Conservation (phyloP, 73 alveolate genomes). For the Paramecium bursaria region DNA sequence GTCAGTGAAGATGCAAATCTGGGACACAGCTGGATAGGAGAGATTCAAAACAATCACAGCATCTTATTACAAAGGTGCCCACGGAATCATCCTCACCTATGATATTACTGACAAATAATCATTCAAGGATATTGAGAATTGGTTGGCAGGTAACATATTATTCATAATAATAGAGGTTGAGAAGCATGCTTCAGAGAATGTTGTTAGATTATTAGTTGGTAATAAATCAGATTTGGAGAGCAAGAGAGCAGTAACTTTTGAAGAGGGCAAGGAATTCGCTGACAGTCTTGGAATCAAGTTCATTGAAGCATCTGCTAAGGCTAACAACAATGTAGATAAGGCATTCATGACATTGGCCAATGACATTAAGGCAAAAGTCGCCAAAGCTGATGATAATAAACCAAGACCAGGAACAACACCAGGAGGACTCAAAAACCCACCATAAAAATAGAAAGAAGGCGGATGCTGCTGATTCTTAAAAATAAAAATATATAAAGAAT, state of each 20-base stretch:
- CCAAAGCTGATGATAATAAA: constrained; percentile 52
- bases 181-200: constrained; percentile 72
- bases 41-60: constrained; percentile 82
- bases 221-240: constrained; percentile 84
- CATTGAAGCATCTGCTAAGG: constrained; percentile 75
- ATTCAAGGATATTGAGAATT: constrained; percentile 79
- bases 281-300: constrained; percentile 81
- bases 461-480: constrained; percentile 58
- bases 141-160: constrained; percentile 75
- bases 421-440: constrained; percentile 25
- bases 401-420: constrained; percentile 65
- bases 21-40: constrained; percentile 81
- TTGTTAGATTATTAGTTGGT: constrained; percentile 79
- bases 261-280: constrained; percentile 80
- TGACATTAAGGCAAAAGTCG: constrained; percentile 70
- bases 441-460: constrained; percentile 26
- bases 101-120: constrained; percentile 77
- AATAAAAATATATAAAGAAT: too few species aligned
- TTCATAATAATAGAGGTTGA: constrained; percentile 58
- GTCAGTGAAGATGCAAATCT: constrained; percentile 69
- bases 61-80: constrained; percentile 87
- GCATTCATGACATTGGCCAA: constrained; percentile 72
- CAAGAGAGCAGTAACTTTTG: constrained; percentile 79
- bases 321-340: constrained; percentile 64
- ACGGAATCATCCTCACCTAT: constrained; percentile 84